Evolutionary conservation across 108 stramenopile species (phyloP).

Genomic region (Cylindrotheca fusiformis): DNA sequence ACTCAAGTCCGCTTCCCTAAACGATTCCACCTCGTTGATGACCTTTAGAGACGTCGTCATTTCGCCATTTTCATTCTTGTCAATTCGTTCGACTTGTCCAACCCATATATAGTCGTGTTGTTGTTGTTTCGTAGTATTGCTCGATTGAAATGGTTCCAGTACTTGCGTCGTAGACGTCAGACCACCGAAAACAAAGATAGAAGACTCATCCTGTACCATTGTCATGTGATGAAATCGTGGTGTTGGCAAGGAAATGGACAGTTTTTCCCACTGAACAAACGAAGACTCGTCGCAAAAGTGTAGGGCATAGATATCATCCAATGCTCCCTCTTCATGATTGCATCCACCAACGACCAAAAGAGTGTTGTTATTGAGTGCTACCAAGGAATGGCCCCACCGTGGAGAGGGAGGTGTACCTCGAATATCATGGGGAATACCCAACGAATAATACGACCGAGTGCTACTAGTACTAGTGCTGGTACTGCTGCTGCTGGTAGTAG

Average conservation of each 20-base stretch:
- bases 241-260: conserved; percentile 2
- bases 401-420: conserved; percentile 38
- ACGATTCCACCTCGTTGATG: neutral
- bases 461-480: conserved; percentile 6
- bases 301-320: conserved; percentile 29
- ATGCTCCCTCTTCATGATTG: conserved; percentile 9
- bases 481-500: too few species aligned
- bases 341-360: conserved; percentile 1
- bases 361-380: conserved; percentile 24
- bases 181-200: conserved; percentile 9
- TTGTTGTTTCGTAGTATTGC: neutral
- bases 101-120: neutral
- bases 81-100: conserved; percentile 1
- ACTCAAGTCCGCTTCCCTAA: neutral
- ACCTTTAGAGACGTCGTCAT: neutral
- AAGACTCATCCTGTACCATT: neutral
- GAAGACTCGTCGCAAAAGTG: conserved; percentile 3
- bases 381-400: conserved; percentile 75
- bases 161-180: conserved; percentile 12
- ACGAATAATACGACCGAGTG: neutral
- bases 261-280: conserved; percentile 11
- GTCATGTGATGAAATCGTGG: conserved; percentile 16
- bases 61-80: neutral
- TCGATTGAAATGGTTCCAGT: neutral
- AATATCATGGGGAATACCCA: conserved; percentile 14